Conservation (phyloP, 208 protist genomes). For the Polymyxa betae region DNA sequence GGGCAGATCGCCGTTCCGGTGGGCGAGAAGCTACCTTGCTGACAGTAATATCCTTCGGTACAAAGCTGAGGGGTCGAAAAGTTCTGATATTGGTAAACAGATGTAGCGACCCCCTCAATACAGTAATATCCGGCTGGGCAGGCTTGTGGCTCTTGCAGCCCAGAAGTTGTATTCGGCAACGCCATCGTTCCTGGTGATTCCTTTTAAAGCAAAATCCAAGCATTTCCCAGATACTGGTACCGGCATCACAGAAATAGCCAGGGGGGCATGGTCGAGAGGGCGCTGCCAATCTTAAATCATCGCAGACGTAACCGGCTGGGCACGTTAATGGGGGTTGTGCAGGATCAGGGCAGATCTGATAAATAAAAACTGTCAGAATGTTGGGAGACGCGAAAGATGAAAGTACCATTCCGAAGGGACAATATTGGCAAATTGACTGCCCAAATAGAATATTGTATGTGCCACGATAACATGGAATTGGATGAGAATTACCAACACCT, state of each 20-base stretch:
- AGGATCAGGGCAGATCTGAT: slow-evolving; percentile 14
- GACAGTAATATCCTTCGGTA: slow-evolving; percentile 34
- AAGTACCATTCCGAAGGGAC: slow-evolving; percentile 30
- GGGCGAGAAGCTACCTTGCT: slow-evolving; percentile 2
- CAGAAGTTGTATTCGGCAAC: background rate
- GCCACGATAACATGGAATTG: slow-evolving; percentile 26
- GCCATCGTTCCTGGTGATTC: slow-evolving; percentile 3
- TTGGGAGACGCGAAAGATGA: background rate
- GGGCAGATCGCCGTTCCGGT: slow-evolving; percentile 33
- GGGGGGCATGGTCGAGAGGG: slow-evolving; percentile 20
- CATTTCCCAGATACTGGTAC: background rate
- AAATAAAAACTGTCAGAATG: background rate
- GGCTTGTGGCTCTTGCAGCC: background rate
- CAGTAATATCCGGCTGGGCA: slow-evolving; percentile 34
- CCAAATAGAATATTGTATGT: slow-evolving; percentile 8
- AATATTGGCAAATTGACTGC: slow-evolving; percentile 39
- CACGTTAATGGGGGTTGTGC: background rate
- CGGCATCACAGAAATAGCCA: background rate
- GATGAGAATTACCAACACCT: slow-evolving; percentile 1
- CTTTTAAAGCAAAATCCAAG: background rate
- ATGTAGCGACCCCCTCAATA: slow-evolving; percentile 20
- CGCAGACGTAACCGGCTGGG: slow-evolving; percentile 16
- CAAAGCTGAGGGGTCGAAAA: slow-evolving; percentile 8
- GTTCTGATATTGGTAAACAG: slow-evolving; percentile 1
- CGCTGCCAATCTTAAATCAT: background rate